These are phyloP conservation scores for Leishmania lainsoni DNA, from an alignment of 208 protist species.

Conservation along the genomic window DNA sequence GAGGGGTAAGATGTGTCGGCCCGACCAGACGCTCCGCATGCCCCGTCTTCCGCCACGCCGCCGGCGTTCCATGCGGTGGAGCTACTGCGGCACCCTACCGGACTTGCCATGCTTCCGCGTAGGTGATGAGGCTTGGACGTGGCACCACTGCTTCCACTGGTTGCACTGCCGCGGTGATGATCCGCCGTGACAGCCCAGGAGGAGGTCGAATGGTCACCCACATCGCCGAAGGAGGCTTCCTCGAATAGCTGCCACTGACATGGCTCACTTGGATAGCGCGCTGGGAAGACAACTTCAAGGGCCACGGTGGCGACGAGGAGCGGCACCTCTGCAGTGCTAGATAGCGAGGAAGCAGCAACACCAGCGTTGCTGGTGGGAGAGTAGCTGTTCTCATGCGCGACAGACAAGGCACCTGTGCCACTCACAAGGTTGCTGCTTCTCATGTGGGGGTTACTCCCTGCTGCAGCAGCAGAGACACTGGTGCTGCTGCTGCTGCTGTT, in stretches of 20 bases:
- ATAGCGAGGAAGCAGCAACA: not conserved
- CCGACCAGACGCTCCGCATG: not conserved
- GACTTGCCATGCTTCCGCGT: not conserved
- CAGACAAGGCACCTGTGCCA: slow-evolving; percentile 1
- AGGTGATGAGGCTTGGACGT: not conserved
- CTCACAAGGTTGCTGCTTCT: not conserved
- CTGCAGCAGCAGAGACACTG: not conserved
- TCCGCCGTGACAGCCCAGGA: slow-evolving; percentile 25
- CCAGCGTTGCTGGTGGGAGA: not conserved
- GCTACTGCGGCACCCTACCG: not conserved
- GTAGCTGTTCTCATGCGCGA: not conserved
- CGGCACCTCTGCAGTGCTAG: not conserved
- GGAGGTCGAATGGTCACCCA: slow-evolving; percentile 23
- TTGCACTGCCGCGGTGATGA: slow-evolving; percentile 3
- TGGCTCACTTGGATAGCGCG: slow-evolving; percentile 45
- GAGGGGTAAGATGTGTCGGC: not conserved
- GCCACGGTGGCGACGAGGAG: slow-evolving; percentile 32
- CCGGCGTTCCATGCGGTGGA: not conserved
- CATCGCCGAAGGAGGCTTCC: slow-evolving; percentile 20
- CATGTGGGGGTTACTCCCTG: not conserved
- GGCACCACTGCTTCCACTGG: not conserved
- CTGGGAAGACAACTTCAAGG: slow-evolving; percentile 43
- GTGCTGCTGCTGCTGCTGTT: not conserved
- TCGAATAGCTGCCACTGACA: slow-evolving; percentile 51
- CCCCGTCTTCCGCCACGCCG: not conserved